A percentile compares a stretch with the other conserved stretches of the same genome.
phyloP scores from a whole-genome alignment of 2,329 filamentous ascomycete species.

The Hymenoscyphus occultus region DNA sequence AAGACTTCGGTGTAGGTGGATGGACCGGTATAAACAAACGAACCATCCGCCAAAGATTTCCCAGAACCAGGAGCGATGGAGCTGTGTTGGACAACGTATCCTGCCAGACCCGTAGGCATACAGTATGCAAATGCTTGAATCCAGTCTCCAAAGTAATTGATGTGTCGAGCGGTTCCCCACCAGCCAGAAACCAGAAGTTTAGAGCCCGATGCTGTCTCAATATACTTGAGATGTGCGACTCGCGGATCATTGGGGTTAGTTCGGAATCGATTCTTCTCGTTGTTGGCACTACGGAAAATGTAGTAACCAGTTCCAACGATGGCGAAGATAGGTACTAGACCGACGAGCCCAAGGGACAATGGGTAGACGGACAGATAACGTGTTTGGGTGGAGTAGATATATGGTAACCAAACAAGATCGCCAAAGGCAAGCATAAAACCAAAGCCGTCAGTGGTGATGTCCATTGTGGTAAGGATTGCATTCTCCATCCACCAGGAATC shows the following conservation, averaged over 20 bases:
- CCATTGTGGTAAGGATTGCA: slow-evolving; percentile 88
- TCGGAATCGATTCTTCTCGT: slow-evolving; percentile 91
- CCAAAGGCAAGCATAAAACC: slow-evolving; percentile 94
- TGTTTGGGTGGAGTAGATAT: slow-evolving; percentile 80
- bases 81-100: slow-evolving; percentile 65
- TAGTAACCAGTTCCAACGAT: slow-evolving; percentile 74
- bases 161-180: slow-evolving; percentile 90
- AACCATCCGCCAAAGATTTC: slow-evolving; percentile 46
- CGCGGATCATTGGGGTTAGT: slow-evolving; percentile 78
- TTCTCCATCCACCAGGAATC: slow-evolving; percentile 86
- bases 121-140: slow-evolving; percentile 89
- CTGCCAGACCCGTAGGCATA: slow-evolving; percentile 79
- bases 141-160: slow-evolving; percentile 97
- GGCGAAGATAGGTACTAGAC: slow-evolving; percentile 61
- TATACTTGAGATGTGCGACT: slow-evolving; percentile 77
- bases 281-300: slow-evolving; percentile 93
- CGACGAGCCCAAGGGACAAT: slow-evolving; percentile 67
- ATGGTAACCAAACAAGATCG: slow-evolving; percentile 89
- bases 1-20: slow-evolving; percentile 62
- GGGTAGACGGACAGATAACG: slow-evolving; percentile 84
- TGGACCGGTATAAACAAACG: slow-evolving; percentile 50
- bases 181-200: slow-evolving; percentile 81
- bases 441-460: slow-evolving; percentile 89
- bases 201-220: slow-evolving; percentile 79
- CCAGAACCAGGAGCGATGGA: slow-evolving; percentile 50